Conservation (phyloP, 2,329 filamentous ascomycete genomes). For the Dactylellina haptotyla region DNA sequence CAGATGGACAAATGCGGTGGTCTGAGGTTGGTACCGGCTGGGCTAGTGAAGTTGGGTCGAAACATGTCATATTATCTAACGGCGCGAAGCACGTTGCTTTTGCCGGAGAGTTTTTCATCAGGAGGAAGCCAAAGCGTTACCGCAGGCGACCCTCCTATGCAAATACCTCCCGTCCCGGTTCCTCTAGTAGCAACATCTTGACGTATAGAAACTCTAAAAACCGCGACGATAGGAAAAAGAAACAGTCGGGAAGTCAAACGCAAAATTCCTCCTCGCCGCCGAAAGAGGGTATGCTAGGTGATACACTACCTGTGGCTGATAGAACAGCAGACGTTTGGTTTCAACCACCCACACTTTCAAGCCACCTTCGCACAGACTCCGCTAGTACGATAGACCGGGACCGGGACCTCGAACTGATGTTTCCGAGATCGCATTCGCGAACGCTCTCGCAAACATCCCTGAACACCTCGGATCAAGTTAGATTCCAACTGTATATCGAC, state of each 20-base stretch:
- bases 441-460: conserved; percentile 23
- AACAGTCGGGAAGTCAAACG: neutral
- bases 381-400: conserved; percentile 32
- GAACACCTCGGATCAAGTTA: conserved; percentile 27
- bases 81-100: conserved; percentile 50
- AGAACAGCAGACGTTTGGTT: conserved; percentile 23
- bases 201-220: conserved; percentile 45
- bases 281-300: conserved; percentile 36
- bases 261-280: neutral
- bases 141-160: conserved; percentile 37
- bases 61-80: conserved; percentile 49
- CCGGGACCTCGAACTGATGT: conserved; percentile 45
- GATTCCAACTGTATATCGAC: conserved; percentile 50
- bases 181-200: conserved; percentile 26
- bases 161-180: conserved; percentile 11
- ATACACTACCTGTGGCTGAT: conserved; percentile 21
- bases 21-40: conserved; percentile 48
- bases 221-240: conserved; percentile 25
- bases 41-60: conserved; percentile 47
- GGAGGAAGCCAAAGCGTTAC: conserved; percentile 38
- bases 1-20: conserved; percentile 49
- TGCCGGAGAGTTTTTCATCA: conserved; percentile 51
- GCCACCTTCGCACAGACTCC: conserved; percentile 28
- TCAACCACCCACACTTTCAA: conserved; percentile 5
- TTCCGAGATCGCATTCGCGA: conserved; percentile 2